Evolutionary conservation across 306 rosid species (phyloP), one percentile per base, ranked within the genome.

Genomic region (Malus fusca): DNA sequence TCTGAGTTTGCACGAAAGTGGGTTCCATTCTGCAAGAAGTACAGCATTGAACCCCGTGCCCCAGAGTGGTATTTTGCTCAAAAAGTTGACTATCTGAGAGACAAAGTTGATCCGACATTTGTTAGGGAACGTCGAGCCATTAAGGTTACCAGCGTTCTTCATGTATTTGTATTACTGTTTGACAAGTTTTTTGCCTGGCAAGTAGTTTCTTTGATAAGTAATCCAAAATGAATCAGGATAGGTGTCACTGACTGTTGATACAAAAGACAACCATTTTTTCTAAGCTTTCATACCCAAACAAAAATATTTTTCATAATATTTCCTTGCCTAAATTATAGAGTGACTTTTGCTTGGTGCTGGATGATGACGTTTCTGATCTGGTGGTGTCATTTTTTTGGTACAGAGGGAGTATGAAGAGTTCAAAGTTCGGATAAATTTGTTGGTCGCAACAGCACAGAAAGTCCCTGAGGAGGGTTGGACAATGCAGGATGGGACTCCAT

Each of bases 391-490:
- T 78, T 60, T 75, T 64, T 78, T 78, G 84, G 59, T 59, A 60
- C 77, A 93, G 98, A 91, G 98, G 46, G 98, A 93, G 15, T 93
- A 93, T 61, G 98, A 93, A 83, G 97, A 93, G 79, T 93, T 93
- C 79, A 93, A 89, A 87, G 97, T 93, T 78, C 85, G 92, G 71
- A 85, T 93, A 60, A 93, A 93, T 69, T 87, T 89, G 35, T 75
- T 93, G 78, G 98, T 93, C 66, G 90, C 98, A 59, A 89, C 85
- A 80, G 88, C 98, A 25, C 91, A 84, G 55, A 93, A 93, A 85
- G 97, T 89, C 78, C 98, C 98, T 0, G 98, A 93, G 83, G 98
- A 93, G 30, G 98, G 98, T 5, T 93, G 98, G 98, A 93, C 98
- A 60, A 93, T 93, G 98, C 98, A 93, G 82, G 98, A 93, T 66